Percentiles rank a stretch among this genome's conserved stretches.
Conservation (phyloP, 1,139 yeast genomes). For the Kazachstania sp. region DNA sequence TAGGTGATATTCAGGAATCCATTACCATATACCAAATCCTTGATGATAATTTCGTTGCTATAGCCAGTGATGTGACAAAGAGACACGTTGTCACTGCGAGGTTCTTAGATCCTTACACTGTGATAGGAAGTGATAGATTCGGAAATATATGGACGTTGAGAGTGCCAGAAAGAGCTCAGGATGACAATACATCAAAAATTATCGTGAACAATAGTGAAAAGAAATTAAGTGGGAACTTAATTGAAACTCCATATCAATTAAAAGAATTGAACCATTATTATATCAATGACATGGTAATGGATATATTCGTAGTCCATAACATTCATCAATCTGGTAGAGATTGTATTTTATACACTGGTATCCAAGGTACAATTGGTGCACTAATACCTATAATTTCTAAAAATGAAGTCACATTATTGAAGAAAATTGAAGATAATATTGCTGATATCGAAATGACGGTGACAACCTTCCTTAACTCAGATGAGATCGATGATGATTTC, state of each 20-base stretch:
- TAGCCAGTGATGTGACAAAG: slow-evolving; percentile 62
- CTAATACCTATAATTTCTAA: slow-evolving; percentile 58
- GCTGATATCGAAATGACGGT: slow-evolving; percentile 21
- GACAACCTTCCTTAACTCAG: neutral
- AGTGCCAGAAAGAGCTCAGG: slow-evolving; percentile 35
- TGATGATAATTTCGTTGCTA: slow-evolving; percentile 47
- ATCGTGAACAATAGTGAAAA: neutral
- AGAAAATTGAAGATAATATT: slow-evolving; percentile 45
- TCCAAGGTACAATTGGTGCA: slow-evolving; percentile 75
- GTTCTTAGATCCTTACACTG: slow-evolving; percentile 64
- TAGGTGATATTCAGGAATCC: slow-evolving; percentile 64
- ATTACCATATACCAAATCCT: slow-evolving; percentile 46
- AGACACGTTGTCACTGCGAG: slow-evolving; percentile 57
- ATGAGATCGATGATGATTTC: slow-evolving; percentile 1
- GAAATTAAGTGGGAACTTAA: slow-evolving; percentile 16
- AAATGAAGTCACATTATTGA: slow-evolving; percentile 55
- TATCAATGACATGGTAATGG: slow-evolving; percentile 62
- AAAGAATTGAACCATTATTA: slow-evolving; percentile 51
- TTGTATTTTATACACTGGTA: slow-evolving; percentile 58
- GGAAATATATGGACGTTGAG: slow-evolving; percentile 71
- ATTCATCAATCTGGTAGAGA: slow-evolving; percentile 44
- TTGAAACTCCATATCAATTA: slow-evolving; percentile 40
- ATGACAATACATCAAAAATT: slow-evolving; percentile 2
- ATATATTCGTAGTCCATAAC: slow-evolving; percentile 36
- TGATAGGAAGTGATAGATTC: slow-evolving; percentile 82